A percentile compares a stretch with the other conserved stretches of the same genome.
phyloP scores from a whole-genome alignment of 495 filamentous ascomycete genomes.

The Neurospora sublineolata region DNA sequence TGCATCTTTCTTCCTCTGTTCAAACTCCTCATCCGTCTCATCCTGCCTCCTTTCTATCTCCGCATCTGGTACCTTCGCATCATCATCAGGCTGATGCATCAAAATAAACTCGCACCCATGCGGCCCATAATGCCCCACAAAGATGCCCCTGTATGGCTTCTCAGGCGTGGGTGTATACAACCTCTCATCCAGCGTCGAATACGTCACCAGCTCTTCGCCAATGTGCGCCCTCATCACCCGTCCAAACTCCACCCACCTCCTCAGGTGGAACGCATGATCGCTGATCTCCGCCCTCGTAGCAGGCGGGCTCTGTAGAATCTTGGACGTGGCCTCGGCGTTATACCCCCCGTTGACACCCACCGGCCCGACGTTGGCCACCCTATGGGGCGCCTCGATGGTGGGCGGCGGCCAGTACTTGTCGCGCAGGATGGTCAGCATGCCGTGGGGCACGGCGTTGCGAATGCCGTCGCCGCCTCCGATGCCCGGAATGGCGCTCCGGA shows the following conservation, averaged over 20 bases:
- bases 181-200: constrained; percentile 57
- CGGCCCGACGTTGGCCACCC: constrained; percentile 31
- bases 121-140: constrained; percentile 79
- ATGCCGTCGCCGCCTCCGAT: not conserved
- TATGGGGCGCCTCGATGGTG: constrained; percentile 50
- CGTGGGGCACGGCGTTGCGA: constrained; percentile 33
- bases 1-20: constrained; percentile 20
- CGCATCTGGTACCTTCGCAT: not conserved
- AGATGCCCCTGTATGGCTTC: constrained; percentile 79
- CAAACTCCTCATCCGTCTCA: constrained; percentile 31
- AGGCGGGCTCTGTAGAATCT: constrained; percentile 24
- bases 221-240: constrained; percentile 25
- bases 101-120: constrained; percentile 86
- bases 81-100: constrained; percentile 55
- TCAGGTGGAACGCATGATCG: constrained; percentile 56
- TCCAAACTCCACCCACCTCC: constrained; percentile 51
- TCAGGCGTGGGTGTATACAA: constrained; percentile 66
- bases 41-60: constrained; percentile 14
- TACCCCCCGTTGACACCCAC: constrained; percentile 18
- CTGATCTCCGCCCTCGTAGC: constrained; percentile 40
- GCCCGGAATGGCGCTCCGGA: not conserved
- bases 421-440: constrained; percentile 24
- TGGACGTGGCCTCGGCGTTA: constrained; percentile 5
- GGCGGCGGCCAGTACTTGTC: constrained; percentile 62
- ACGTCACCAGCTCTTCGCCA: constrained; percentile 62